These are phyloP conservation scores for Cyberlindnera mississippiensis DNA, from an alignment of 805 yeast genomes.

Conservation along the genomic window DNA sequence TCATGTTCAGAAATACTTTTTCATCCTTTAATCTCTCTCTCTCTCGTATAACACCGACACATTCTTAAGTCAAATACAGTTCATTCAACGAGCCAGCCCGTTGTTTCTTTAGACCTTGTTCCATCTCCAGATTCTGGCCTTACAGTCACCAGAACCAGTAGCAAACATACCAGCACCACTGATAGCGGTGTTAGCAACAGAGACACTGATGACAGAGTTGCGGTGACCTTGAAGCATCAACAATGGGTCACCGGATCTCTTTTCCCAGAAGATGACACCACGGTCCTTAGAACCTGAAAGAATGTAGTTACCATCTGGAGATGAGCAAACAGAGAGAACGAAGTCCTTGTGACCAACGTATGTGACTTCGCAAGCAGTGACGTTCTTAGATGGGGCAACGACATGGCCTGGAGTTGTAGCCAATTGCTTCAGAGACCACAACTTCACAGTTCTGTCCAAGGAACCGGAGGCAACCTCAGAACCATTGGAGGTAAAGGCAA, in stretches of 20 bases:
- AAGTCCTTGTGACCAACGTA: constrained; percentile 96
- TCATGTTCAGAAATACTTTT: too few relatives aligned
- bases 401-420: constrained; percentile 34
- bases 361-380: constrained; percentile 77
- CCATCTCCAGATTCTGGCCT: constrained; percentile 96
- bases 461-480: constrained; percentile 92
- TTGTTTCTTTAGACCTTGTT: constrained; percentile 34
- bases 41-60: background rate
- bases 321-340: constrained; percentile 88
- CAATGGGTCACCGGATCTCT: constrained; percentile 83
- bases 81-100: constrained; percentile 16
- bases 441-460: constrained; percentile 89
- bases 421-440: constrained; percentile 81
- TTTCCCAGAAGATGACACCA: constrained; percentile 97
- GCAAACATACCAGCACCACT: constrained; percentile 85
- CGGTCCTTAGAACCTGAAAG: constrained; percentile 95
- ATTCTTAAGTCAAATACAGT: background rate
- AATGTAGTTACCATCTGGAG: constrained; percentile 89
- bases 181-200: constrained; percentile 76
- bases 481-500: constrained; percentile 88
- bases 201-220: constrained; percentile 91
- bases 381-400: constrained; percentile 36
- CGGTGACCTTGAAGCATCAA: constrained; percentile 96
- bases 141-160: constrained; percentile 96
- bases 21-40: background rate